Conservation (phyloP, 352 stramenopile genomes). For the Phytopythium chamaehyphon region DNA sequence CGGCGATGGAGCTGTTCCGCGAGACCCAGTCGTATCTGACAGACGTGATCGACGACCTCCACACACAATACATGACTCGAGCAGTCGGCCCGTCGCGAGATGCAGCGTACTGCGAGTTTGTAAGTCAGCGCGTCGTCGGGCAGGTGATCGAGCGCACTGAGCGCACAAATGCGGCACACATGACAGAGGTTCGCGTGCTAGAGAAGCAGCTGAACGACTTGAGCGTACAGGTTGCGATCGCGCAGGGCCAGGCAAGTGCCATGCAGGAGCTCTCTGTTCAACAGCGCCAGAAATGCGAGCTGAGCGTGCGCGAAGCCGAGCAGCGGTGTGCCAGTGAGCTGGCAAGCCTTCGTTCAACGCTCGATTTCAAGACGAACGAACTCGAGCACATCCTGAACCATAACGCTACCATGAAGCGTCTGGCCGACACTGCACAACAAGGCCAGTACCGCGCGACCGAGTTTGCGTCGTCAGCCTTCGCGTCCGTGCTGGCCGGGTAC, state of each 20-base stretch:
- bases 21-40: constrained; percentile 66
- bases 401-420: constrained; percentile 83
- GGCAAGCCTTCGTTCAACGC: constrained; percentile 48
- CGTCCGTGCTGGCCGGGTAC: constrained; percentile 73
- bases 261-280: constrained; percentile 79
- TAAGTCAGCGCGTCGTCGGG: constrained; percentile 66
- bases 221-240: constrained; percentile 76
- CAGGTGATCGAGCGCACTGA: constrained; percentile 80
- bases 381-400: constrained; percentile 86
- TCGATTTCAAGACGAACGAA: constrained; percentile 88
- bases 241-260: constrained; percentile 71
- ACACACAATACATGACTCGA: constrained; percentile 53
- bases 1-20: constrained; percentile 68
- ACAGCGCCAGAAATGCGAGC: constrained; percentile 75
- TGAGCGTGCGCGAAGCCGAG: constrained; percentile 71
- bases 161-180: constrained; percentile 65
- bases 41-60: constrained; percentile 38
- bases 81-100: constrained; percentile 75
- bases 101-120: constrained; percentile 78
- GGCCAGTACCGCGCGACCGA: constrained; percentile 84
- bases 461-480: constrained; percentile 66
- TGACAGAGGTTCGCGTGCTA: constrained; percentile 68
- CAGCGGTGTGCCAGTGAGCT: constrained; percentile 70
- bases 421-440: constrained; percentile 82
- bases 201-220: constrained; percentile 81